Evolutionary conservation across 2,329 filamentous ascomycete genomes (phyloP), one percentile per base, ranked within the genome.

Genomic region (Dothiorella sarmentorum): DNA sequence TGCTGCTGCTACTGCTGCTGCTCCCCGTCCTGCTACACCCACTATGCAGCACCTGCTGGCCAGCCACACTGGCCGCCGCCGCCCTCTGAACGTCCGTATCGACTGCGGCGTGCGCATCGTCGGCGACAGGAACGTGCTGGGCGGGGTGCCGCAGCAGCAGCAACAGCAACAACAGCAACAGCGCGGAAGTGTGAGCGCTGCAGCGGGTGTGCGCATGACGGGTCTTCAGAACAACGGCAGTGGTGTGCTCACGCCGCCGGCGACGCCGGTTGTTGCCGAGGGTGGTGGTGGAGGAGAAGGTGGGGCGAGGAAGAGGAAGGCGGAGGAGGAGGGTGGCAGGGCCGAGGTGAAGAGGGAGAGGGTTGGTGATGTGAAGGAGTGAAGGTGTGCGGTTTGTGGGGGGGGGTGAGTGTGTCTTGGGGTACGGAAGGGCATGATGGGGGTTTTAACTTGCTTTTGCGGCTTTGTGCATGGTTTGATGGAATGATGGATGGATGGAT

Each of bases 41-140:
- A 29, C 37, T 18, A 24, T 15, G 15, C 24, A 4, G n/a, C 26
- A 20, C 43, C 43, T 29, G 6, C 31, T 6, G 9, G 26, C n/a
- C 43, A 51, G 10, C 44, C 13, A 10, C 47, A 38, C n/a, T n/a
- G n/a, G 3, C 33, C 27, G 26, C n/a, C n/a, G 17, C 35, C 17
- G 24, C 26, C 45, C 56, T 13, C 22, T 38, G 22, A 59, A 13
- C 56, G 31, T 62, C 47, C 58, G 17, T 31, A 38, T 62, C 22
- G 35, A 61, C 38, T 61, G 59, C 56, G 51, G 49, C 33, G 42
- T 60, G 13, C 44, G 42, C 24, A 37, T 82, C 15, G 69, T 76
- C 35, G 80, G 80, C 0, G 63, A 68, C 2, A 69, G 71, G 10
- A 82, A 82, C 55, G 62, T 80, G 18, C 7, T 52, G 1, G 44